Evolutionary conservation across 2,329 filamentous ascomycete species (phyloP).

Genomic region (Tothia fuscella): DNA sequence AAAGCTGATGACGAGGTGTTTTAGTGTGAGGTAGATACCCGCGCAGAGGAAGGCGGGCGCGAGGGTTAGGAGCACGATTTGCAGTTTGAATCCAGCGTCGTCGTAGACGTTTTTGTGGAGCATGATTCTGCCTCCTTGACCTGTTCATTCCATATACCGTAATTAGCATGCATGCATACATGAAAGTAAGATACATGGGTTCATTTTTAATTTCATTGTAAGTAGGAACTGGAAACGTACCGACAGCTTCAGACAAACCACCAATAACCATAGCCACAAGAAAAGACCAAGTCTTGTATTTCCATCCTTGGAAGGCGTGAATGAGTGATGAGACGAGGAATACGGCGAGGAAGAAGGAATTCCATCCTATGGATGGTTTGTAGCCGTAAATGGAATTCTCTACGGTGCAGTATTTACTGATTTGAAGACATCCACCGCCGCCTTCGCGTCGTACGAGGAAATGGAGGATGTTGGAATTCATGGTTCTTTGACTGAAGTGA

Average conservation of each 20-base stretch:
- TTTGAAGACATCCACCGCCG: too few relatives aligned
- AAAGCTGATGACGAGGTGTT: constrained; percentile 43
- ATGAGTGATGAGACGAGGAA: constrained; percentile 24
- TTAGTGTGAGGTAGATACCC: constrained; percentile 52
- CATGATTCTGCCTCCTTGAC: constrained; percentile 34
- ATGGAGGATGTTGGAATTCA: too few relatives aligned
- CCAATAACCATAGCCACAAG: constrained; percentile 28
- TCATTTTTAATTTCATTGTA: too few relatives aligned
- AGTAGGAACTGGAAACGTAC: background rate
- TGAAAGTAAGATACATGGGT: too few relatives aligned
- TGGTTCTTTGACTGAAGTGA: too few relatives aligned
- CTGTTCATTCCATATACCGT: too few relatives aligned
- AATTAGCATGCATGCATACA: too few relatives aligned
- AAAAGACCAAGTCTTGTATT: constrained; percentile 28
- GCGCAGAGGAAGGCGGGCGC: constrained; percentile 49
- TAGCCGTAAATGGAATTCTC: constrained; percentile 29
- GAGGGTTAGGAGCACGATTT: constrained; percentile 48
- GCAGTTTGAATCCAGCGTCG: constrained; percentile 42
- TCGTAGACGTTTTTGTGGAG: constrained; percentile 45
- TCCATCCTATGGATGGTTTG: constrained; percentile 24
- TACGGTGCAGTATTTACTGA: constrained; percentile 38
- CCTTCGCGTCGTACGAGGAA: too few relatives aligned
- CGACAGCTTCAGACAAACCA: constrained; percentile 29
- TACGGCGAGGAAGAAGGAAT: constrained; percentile 27
- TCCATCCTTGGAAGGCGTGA: constrained; percentile 23